A percentile compares a stretch with the other conserved stretches of the same genome.
phyloP scores from a whole-genome alignment of 2,329 filamentous ascomycete genomes.

The Pseudogymnoascus sp. region DNA sequence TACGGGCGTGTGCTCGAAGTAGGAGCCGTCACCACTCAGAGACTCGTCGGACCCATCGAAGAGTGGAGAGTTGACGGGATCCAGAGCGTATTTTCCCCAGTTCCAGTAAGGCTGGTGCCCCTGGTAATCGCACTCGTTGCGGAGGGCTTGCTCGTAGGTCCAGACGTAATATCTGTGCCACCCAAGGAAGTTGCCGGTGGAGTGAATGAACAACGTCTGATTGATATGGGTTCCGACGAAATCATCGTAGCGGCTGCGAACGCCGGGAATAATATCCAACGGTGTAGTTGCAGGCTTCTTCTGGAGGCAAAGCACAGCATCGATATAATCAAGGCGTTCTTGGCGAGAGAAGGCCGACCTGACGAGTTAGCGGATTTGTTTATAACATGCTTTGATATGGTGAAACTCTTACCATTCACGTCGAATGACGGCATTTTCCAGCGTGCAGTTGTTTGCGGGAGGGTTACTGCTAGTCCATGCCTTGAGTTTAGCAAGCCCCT shows the following conservation, averaged over 20 bases:
- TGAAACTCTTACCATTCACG: constrained; percentile 35
- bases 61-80: constrained; percentile 41
- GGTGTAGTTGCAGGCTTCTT: constrained; percentile 28
- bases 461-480: neutral
- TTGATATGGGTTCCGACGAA: constrained; percentile 33
- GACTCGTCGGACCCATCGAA: constrained; percentile 48
- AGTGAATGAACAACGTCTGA: constrained; percentile 25
- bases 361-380: neutral
- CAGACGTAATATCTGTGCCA: constrained; percentile 39
- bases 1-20: constrained; percentile 25
- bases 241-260: constrained; percentile 32
- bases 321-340: constrained; percentile 28
- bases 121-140: constrained; percentile 37
- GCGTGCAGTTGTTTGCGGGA: constrained; percentile 26
- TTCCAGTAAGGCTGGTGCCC: constrained; percentile 37
- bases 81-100: constrained; percentile 40
- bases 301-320: constrained; percentile 33
- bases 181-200: constrained; percentile 32
- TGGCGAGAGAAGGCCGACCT: constrained; percentile 18
- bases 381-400: neutral
- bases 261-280: constrained; percentile 27
- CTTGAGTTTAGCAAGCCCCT: neutral
- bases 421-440: constrained; percentile 33
- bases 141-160: constrained; percentile 36
- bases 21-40: constrained; percentile 41